Conservation (phyloP, 768 basidiomycete genomes). For the Russula foetens region DNA sequence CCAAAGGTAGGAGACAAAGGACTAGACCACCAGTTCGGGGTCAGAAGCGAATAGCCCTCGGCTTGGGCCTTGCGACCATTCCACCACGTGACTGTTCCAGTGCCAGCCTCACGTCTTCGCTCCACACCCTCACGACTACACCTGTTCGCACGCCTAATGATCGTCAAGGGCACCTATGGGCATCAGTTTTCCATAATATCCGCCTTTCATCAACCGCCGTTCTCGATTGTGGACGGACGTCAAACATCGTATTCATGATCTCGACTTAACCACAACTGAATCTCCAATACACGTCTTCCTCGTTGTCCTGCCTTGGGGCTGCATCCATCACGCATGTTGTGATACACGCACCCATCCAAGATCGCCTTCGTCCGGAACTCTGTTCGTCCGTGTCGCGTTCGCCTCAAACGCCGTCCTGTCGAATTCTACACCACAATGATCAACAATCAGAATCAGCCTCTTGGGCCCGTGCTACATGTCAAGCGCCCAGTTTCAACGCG, state of each 20-base stretch:
- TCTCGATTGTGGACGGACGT: neutral
- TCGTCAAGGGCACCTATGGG: neutral
- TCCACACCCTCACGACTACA: neutral
- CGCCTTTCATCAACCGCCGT: neutral
- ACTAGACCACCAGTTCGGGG: neutral
- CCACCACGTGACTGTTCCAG: conserved; percentile 10
- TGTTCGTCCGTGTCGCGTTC: neutral
- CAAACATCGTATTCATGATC: conserved; percentile 2
- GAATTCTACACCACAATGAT: neutral
- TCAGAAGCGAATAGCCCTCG: neutral
- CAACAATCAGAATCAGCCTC: neutral
- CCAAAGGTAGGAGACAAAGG: neutral
- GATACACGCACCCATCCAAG: conserved; percentile 1
- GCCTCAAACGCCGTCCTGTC: neutral
- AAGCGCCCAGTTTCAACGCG: conserved; percentile 10
- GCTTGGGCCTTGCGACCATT: too few relatives aligned
- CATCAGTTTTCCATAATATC: neutral
- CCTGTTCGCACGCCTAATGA: neutral
- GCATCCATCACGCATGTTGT: conserved; percentile 17
- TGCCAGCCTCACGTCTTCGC: neutral
- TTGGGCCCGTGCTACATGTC: neutral
- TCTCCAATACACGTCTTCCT: neutral
- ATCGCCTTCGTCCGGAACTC: neutral
- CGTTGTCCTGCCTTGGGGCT: conserved; percentile 1
- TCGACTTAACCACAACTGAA: neutral